These are phyloP conservation scores for Orbilia quercus DNA, from an alignment of 2,329 filamentous ascomycete species.

Conservation along the genomic window DNA sequence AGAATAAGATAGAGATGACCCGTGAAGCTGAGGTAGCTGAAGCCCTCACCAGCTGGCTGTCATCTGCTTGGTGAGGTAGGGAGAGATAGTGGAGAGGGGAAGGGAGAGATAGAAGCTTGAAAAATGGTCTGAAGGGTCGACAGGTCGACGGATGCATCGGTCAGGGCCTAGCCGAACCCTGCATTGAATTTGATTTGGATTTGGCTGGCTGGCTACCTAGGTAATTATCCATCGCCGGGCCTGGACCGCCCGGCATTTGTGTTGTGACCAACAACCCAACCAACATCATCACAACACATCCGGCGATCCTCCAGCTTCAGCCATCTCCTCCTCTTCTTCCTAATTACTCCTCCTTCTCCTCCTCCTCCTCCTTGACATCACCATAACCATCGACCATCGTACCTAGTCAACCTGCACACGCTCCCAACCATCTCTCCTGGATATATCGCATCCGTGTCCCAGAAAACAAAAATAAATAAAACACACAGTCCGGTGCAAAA, in stretches of 20 bases:
- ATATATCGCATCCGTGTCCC: no score
- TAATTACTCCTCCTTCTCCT: slow-evolving; percentile 9
- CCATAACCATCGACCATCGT: no score
- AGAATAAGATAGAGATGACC: slow-evolving; percentile 46
- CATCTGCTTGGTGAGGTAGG: slow-evolving; percentile 12
- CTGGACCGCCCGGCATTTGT: not conserved
- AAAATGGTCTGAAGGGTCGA: not conserved
- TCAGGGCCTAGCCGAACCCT: slow-evolving; percentile 1
- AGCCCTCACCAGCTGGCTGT: slow-evolving; percentile 47
- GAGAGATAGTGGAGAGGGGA: slow-evolving; percentile 5
- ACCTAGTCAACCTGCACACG: slow-evolving; percentile 1
- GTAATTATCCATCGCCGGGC: slow-evolving; percentile 5
- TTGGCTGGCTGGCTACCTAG: not conserved
- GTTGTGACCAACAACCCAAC: not conserved
- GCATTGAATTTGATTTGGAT: not conserved
- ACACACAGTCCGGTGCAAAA: not conserved
- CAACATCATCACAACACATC: slow-evolving; percentile 52
- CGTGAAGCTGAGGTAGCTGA: no score
- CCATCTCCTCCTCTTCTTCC: slow-evolving; percentile 6
- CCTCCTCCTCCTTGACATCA: not conserved
- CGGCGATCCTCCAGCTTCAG: not conserved
- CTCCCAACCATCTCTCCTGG: not conserved
- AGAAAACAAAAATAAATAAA: no score
- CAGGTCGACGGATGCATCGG: not conserved
- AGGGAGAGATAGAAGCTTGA: slow-evolving; percentile 41